These are phyloP conservation scores for Hypericum perforatum DNA, from an alignment of 345 rosid genomes.

Conservation along the genomic window DNA sequence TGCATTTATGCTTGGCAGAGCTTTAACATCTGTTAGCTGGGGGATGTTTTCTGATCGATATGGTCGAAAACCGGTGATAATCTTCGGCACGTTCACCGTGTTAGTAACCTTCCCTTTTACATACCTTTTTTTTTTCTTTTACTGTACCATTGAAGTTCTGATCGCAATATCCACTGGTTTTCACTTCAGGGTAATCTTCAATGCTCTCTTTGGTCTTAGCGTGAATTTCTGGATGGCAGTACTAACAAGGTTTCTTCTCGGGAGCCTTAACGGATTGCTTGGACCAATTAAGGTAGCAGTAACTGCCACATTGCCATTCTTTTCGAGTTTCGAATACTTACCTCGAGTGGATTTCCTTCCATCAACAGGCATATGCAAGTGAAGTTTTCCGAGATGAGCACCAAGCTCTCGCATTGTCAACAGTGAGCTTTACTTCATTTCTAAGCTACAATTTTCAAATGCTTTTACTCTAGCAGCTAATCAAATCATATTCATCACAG, in stretches of 20 bases:
- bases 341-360: background rate
- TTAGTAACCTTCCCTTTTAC: slow-evolving; percentile 18
- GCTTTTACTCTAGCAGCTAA: background rate
- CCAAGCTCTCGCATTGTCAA: slow-evolving; percentile 61
- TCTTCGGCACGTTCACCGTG: slow-evolving; percentile 45
- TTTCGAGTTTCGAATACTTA: background rate
- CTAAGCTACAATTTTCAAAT: background rate
- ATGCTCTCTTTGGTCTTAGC: slow-evolving; percentile 59
- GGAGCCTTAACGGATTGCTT: slow-evolving; percentile 50
- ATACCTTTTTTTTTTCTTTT: background rate
- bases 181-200: slow-evolving; percentile 52
- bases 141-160: slow-evolving; percentile 4
- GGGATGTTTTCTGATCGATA: slow-evolving; percentile 69
- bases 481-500: slow-evolving; percentile 22
- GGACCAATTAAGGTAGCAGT: slow-evolving; percentile 50
- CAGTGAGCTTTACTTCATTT: slow-evolving; percentile 30
- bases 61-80: slow-evolving; percentile 69
- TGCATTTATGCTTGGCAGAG: slow-evolving; percentile 83
- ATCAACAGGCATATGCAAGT: slow-evolving; percentile 69
- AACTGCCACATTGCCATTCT: background rate
- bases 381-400: slow-evolving; percentile 63
- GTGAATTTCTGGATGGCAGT: slow-evolving; percentile 63
- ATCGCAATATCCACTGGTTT: background rate
- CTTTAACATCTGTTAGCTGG: slow-evolving; percentile 64
- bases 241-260: slow-evolving; percentile 48